phyloP scores from a whole-genome alignment of 192 early-diverging fungal species.

The Coemansia sp. region DNA sequence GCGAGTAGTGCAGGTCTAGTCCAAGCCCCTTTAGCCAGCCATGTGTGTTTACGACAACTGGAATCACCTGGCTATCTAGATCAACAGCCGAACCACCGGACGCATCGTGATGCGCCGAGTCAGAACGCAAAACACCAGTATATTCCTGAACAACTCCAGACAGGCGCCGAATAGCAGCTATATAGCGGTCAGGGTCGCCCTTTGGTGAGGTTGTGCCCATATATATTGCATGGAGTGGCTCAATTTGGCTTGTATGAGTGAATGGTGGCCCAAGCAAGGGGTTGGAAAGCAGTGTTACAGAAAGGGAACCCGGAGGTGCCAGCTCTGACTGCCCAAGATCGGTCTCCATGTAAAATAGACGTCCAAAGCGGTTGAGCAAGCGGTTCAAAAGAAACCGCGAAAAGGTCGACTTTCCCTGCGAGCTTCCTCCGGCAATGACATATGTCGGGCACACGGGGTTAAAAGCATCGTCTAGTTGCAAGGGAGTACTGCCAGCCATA shows the following conservation, averaged over 20 bases:
- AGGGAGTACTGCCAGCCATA: constrained; percentile 17
- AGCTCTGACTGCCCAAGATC: constrained; percentile 94
- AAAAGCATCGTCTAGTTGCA: constrained; percentile 38
- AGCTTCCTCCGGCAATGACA: constrained; percentile 75
- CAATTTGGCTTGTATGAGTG: constrained; percentile 60
- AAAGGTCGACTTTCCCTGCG: constrained; percentile 91
- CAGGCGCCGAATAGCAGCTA: constrained; percentile 65
- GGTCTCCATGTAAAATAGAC: constrained; percentile 84
- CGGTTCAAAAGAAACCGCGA: constrained; percentile 75
- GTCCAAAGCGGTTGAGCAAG: constrained; percentile 65
- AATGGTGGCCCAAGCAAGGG: constrained; percentile 87
- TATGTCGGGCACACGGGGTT: constrained; percentile 54
- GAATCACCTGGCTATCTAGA: constrained; percentile 54
- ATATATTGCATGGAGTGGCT: constrained; percentile 69
- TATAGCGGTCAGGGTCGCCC: constrained; percentile 81
- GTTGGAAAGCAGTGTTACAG: constrained; percentile 67
- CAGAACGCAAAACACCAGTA: constrained; percentile 4
- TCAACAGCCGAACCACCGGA: constrained; percentile 15
- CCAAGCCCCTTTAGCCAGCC: constrained; percentile 93
- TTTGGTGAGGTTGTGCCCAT: constrained; percentile 76
- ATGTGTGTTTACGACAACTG: constrained; percentile 93
- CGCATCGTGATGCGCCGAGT: constrained; percentile 1
- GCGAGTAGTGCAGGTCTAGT: constrained; percentile 74
- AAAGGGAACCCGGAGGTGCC: constrained; percentile 74
- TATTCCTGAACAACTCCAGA: constrained; percentile 60